Base-by-base conservation (phyloP, 1,139 yeast genomes). In the Pichia sp. region DNA sequence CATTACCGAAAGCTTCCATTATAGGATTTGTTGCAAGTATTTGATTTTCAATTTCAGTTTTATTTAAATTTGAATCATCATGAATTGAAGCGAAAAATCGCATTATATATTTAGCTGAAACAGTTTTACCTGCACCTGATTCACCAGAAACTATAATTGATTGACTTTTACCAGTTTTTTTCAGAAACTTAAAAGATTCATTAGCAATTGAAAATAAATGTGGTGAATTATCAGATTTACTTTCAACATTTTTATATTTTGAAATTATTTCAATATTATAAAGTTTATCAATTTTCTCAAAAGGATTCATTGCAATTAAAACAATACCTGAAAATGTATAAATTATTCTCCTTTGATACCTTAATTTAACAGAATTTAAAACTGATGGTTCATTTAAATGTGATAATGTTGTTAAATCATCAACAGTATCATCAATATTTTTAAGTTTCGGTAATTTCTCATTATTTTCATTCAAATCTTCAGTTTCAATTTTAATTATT, bases 121-220 rank as follows among this genome's bases (percentile, higher is more conserved):
- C 97, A 1, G 98, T 93, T 59, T 91, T 93, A 62, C 98, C 98
- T 18, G 98, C 97, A 61, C 98, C 98, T 5, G 96, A 85, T 63
- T 91, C 98, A 60, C 98, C 98, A 53, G 93, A 80, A 20, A 91
- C 98, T 23, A 91, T 96, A 49, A 91, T 89, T 1, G 98, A 89
- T 65, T 91, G 98, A 64, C 91, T 89, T 52, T 75, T 70, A 33
- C 74, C 69, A 54, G 84, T 91, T 38, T 79, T 72, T 54, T 84
- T 79, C 97, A 91, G 88, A 60, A 93, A 80, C 55, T 94, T 71
- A 60, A 86, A 89, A 12, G 98, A 96, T 54, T 91, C 96, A 60
- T 89, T 96, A 19, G 98, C 98, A 56, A 91, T 91, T 37, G 97
- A 96, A 61, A 91, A 91, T 59, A 91, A 71, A 69, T 91, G 98